Conservation (phyloP, 2,329 filamentous ascomycete genomes). For the Sphaerulina vaccinii region DNA sequence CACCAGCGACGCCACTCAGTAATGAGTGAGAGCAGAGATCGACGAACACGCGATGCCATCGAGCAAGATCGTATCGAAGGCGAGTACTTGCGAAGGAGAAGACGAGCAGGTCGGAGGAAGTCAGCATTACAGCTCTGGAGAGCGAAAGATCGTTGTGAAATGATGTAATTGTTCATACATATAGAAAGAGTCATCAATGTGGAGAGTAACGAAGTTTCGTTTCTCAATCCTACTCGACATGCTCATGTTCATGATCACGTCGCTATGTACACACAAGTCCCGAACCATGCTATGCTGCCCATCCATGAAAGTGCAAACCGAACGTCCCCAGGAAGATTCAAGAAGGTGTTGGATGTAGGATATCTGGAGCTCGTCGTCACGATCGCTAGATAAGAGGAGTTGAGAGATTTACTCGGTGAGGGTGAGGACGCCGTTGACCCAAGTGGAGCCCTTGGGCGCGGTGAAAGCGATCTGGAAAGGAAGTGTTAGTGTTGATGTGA, state of each 20-base stretch:
- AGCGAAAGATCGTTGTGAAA: no score
- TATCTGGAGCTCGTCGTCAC: neutral
- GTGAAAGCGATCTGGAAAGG: neutral
- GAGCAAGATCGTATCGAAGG: no score
- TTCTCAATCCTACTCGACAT: no score
- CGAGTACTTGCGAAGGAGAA: no score
- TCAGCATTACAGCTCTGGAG: no score
- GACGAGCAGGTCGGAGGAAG: no score
- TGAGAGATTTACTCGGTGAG: neutral
- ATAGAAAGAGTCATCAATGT: no score
- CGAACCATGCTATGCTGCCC: neutral
- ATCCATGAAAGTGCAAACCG: neutral
- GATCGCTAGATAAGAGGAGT: neutral
- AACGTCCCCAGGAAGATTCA: neutral
- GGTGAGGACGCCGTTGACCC: neutral
- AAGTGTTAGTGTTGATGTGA: neutral
- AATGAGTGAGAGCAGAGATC: no score
- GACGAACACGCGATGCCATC: no score
- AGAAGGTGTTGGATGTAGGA: neutral
- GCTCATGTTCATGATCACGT: neutral
- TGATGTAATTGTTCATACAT: no score
- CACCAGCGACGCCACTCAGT: no score
- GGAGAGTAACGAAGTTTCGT: no score
- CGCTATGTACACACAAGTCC: neutral
- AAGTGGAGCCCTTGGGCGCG: neutral